Evolutionary conservation across 2,329 filamentous ascomycete genomes (phyloP).

Genomic region (Aspergillus sp.): DNA sequence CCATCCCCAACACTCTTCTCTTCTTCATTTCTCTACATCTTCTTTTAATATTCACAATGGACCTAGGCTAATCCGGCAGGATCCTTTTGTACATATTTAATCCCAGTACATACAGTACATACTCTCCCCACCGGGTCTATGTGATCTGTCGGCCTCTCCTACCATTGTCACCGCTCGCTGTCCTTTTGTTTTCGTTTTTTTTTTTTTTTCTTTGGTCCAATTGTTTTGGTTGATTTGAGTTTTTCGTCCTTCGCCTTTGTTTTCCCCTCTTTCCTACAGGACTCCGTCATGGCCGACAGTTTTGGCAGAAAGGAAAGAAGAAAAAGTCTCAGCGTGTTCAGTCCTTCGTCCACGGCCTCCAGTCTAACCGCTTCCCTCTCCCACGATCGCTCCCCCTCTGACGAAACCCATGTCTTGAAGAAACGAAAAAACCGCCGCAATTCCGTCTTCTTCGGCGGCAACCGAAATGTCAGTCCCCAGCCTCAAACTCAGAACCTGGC

Average conservation of each 20-base stretch:
- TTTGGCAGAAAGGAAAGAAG: constrained; percentile 28
- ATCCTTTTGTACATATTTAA: constrained; percentile 1
- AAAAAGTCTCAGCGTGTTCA: constrained; percentile 31
- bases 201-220: constrained; percentile 3
- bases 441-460: constrained; percentile 32
- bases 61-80: neutral
- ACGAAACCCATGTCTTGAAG: constrained; percentile 27
- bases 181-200: no score
- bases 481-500: constrained; percentile 10
- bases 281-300: constrained; percentile 25
- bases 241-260: neutral
- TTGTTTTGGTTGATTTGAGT: no score
- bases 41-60: constrained; percentile 10
- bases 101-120: neutral
- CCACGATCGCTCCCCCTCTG: constrained; percentile 33
- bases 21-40: constrained; percentile 16
- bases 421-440: constrained; percentile 30
- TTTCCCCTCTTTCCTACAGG: constrained; percentile 3
- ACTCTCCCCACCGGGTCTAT: constrained; percentile 20
- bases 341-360: constrained; percentile 19
- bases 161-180: no score
- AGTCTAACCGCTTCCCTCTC: constrained; percentile 14
- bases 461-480: constrained; percentile 20
- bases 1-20: constrained; percentile 6
- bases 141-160: constrained; percentile 11